These are phyloP conservation scores for Zygosaccharomyces rouxii DNA, from an alignment of 805 yeast genomes.

Conservation along the genomic window DNA sequence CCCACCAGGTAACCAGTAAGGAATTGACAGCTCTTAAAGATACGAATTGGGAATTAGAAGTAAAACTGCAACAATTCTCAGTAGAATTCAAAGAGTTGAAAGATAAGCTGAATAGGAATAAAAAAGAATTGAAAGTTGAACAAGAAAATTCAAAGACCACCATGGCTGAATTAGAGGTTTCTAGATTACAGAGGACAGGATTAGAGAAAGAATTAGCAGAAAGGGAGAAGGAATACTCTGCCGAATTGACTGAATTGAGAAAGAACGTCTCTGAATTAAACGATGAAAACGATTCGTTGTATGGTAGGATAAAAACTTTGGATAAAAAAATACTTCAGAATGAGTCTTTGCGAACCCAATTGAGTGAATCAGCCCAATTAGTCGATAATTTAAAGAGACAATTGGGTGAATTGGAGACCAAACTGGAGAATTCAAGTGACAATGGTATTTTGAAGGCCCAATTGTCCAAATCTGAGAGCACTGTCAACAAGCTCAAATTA, in stretches of 20 bases:
- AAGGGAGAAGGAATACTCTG: conserved; percentile 36
- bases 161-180: conserved; percentile 48
- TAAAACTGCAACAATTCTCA: conserved; percentile 40
- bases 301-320: conserved; percentile 36
- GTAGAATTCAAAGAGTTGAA: conserved; percentile 36
- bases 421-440: not conserved
- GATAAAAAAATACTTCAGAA: conserved; percentile 42
- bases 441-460: conserved; percentile 45
- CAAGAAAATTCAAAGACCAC: not conserved
- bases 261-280: conserved; percentile 54
- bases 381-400: conserved; percentile 53
- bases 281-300: conserved; percentile 62
- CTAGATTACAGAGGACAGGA: conserved; percentile 37
- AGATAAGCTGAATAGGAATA: conserved; percentile 42
- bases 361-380: conserved; percentile 59
- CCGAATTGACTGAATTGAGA: conserved; percentile 47
- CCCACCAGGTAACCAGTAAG: conserved; percentile 13
- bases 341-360: conserved; percentile 61
- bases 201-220: conserved; percentile 39
- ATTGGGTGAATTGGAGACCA: conserved; percentile 23
- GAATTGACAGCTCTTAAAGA: conserved; percentile 43
- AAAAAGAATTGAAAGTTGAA: conserved; percentile 35
- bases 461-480: conserved; percentile 59
- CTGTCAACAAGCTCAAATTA: conserved; percentile 53
- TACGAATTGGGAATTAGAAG: conserved; percentile 61